Percentiles rank a stretch among this genome's conserved stretches.
These are phyloP conservation scores for Chaetomium strumarium DNA, from an alignment of 2,329 filamentous ascomycete species.

Conservation along the genomic window DNA sequence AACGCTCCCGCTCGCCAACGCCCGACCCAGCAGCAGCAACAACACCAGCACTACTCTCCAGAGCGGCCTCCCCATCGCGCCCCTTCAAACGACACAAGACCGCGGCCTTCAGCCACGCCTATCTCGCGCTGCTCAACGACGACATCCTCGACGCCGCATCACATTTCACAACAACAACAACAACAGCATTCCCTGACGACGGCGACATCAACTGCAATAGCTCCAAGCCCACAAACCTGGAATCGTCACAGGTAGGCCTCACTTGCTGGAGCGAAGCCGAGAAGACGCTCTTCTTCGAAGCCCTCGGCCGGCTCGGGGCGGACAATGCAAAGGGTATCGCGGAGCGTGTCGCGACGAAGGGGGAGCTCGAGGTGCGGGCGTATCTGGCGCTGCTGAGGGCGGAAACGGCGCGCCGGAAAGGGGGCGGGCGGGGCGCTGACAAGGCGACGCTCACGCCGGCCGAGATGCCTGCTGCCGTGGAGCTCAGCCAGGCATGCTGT, in stretches of 20 bases:
- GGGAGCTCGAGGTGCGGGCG: constrained; percentile 63
- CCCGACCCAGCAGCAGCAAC: background rate
- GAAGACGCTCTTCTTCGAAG: constrained; percentile 64
- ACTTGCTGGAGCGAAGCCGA: constrained; percentile 65
- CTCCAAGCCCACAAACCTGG: constrained; percentile 22
- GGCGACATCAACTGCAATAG: too few species aligned
- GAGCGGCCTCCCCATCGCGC: constrained; percentile 3
- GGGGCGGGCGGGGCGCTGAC: constrained; percentile 24
- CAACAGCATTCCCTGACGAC: too few species aligned
- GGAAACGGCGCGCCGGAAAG: constrained; percentile 27
- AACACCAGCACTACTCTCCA: background rate
- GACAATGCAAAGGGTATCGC: constrained; percentile 59
- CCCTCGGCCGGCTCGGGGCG: constrained; percentile 57
- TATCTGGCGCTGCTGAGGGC: constrained; percentile 60
- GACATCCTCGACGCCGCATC: constrained; percentile 50
- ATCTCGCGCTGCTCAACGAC: constrained; percentile 49
- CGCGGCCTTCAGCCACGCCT: constrained; percentile 39
- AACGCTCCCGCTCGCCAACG: constrained; percentile 12
- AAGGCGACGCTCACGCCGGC: constrained; percentile 35
- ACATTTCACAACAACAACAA: constrained; percentile 25
- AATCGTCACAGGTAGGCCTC: constrained; percentile 58
- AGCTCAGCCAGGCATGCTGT: constrained; percentile 63
- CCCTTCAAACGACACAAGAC: constrained; percentile 39
- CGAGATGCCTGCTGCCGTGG: constrained; percentile 63
- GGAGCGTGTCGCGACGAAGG: constrained; percentile 61